Conservation (phyloP, 345 rosid species). For the Sisymbrium altissimum region DNA sequence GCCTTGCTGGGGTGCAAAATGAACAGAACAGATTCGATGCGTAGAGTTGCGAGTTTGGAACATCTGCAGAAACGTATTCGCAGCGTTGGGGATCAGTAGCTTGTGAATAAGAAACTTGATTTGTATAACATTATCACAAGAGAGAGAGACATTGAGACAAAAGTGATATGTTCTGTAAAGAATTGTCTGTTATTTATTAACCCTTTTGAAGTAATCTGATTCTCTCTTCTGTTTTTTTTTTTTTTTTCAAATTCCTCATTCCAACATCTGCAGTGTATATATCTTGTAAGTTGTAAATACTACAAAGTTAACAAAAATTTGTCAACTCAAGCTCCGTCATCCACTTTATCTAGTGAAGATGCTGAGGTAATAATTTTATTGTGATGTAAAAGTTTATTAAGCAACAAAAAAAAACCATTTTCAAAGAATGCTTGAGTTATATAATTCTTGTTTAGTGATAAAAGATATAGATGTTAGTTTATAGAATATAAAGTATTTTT, state of each 20-base stretch:
- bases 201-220: not conserved
- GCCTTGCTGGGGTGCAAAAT: conserved; percentile 46
- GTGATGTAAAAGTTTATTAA: not conserved
- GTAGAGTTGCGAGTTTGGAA: conserved; percentile 87
- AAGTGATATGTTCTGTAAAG: conserved; percentile 16
- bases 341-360: not conserved
- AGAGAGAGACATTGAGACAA: not conserved
- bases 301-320: not conserved
- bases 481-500: not conserved
- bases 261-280: not conserved
- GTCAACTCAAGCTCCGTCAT: not conserved
- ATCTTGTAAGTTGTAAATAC: not conserved
- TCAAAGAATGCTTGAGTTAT: not conserved
- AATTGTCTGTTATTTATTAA: not conserved
- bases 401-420: not conserved
- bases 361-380: no score
- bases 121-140: conserved; percentile 10
- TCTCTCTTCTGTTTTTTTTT: not conserved
- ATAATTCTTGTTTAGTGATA: not conserved
- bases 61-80: conserved; percentile 83
- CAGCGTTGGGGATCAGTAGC: conserved; percentile 39
- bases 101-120: not conserved
- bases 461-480: not conserved
- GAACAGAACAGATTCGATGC: conserved; percentile 65
- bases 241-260: not conserved